Conservation (phyloP, 768 basidiomycete genomes). For the Lactarius akahatsu region DNA sequence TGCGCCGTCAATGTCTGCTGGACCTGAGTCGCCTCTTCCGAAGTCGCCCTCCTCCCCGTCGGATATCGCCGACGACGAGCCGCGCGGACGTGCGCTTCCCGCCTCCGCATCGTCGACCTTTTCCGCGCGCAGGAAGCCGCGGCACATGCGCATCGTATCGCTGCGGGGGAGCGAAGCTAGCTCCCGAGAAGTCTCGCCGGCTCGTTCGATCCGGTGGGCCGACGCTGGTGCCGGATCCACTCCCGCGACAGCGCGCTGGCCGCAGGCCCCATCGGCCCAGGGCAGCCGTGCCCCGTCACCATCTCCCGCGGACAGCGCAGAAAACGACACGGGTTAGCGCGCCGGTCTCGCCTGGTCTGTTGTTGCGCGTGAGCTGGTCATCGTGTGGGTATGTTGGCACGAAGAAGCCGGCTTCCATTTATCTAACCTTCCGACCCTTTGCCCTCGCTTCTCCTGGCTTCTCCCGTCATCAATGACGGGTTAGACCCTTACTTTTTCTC, state of each 20-base stretch:
- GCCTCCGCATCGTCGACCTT: conserved; percentile 17
- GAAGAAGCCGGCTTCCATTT: background rate
- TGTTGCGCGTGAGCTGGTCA: background rate
- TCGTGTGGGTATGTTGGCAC: background rate
- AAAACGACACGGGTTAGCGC: background rate
- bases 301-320: conserved; percentile 4
- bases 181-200: conserved; percentile 44
- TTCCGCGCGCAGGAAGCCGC: conserved; percentile 27
- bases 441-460: background rate
- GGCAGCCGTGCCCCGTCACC: conserved; percentile 21
- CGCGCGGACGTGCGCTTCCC: conserved; percentile 29
- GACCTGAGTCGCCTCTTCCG: background rate
- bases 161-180: conserved; percentile 31
- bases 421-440: background rate
- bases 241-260: conserved; percentile 28
- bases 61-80: conserved; percentile 24
- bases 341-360: background rate
- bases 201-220: conserved; percentile 50
- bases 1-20: conserved; percentile 10
- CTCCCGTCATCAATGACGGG: background rate
- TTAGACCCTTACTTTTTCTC: background rate
- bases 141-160: conserved; percentile 36
- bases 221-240: conserved; percentile 34
- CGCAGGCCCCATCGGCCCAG: conserved; percentile 23
- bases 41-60: background rate